Evolutionary conservation across 129 eudicot species (phyloP).

Genomic region (Kitagawia praeruptora): DNA sequence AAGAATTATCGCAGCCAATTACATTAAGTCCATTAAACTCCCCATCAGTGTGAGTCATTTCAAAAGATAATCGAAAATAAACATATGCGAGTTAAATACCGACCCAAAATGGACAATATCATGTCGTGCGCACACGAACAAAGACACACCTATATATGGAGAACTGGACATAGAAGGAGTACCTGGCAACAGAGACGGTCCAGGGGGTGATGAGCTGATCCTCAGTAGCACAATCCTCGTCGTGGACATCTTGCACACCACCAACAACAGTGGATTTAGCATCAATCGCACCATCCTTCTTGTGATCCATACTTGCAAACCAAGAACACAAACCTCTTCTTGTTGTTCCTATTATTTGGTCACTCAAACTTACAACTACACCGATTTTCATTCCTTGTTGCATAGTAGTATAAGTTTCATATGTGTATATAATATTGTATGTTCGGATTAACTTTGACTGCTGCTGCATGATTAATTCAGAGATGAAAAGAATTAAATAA

Average conservation of each 20-base stretch:
- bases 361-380: not conserved
- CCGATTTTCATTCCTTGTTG: not conserved
- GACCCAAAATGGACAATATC: too few species aligned
- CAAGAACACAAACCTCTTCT: not conserved
- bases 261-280: constrained; percentile 45
- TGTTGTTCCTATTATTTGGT: not conserved
- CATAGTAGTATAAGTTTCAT: not conserved
- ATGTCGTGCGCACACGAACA: too few species aligned
- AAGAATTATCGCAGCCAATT: too few species aligned
- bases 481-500: too few species aligned
- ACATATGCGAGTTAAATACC: too few species aligned
- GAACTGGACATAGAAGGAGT: not conserved
- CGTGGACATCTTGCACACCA: constrained; percentile 73
- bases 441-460: not conserved
- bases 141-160: too few species aligned
- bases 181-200: constrained; percentile 71
- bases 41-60: too few species aligned
- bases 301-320: not conserved
- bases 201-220: constrained; percentile 78
- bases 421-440: not conserved
- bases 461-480: not conserved
- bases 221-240: constrained; percentile 78
- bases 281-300: constrained; percentile 21
- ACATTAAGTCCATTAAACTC: too few species aligned
- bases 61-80: too few species aligned